These are phyloP conservation scores for Boletus sp. DNA, from an alignment of 768 basidiomycete genomes.

Conservation along the genomic window DNA sequence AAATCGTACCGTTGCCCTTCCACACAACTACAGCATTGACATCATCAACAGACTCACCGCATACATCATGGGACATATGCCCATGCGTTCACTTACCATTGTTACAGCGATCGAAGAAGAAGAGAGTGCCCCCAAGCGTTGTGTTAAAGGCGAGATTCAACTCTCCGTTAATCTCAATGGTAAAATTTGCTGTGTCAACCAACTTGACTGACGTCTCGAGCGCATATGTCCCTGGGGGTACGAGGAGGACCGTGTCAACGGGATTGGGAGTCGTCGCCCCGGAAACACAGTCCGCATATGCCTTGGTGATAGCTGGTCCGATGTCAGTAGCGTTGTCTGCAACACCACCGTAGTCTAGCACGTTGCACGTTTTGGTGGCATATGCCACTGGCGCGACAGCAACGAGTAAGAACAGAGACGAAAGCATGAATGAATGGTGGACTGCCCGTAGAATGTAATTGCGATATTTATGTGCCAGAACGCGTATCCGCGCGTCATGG, in stretches of 20 bases:
- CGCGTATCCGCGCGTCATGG: too few species aligned
- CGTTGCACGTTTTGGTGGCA: slow-evolving; percentile 8
- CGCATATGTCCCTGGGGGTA: slow-evolving; percentile 7
- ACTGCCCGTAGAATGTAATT: neutral
- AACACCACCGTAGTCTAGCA: slow-evolving; percentile 4
- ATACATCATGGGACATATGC: neutral
- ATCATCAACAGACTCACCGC: neutral
- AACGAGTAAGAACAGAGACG: slow-evolving; percentile 1
- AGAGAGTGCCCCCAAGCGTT: neutral
- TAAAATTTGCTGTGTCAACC: neutral
- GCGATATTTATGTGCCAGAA: neutral
- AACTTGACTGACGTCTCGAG: neutral
- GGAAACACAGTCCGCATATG: neutral
- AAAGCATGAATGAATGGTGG: neutral
- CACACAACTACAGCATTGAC: neutral
- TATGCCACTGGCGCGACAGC: neutral
- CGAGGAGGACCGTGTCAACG: slow-evolving; percentile 1
- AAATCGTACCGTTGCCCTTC: slow-evolving; percentile 3
- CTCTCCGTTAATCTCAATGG: slow-evolving; percentile 4
- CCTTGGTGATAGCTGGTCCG: slow-evolving; percentile 1
- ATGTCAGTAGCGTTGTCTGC: slow-evolving; percentile 6
- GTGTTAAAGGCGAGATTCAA: slow-evolving; percentile 1
- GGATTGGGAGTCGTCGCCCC: neutral
- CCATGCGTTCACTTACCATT: neutral
- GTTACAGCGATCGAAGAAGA: slow-evolving; percentile 2